These are phyloP conservation scores for Podospora bellae-mahoneyi DNA, from an alignment of 495 filamentous ascomycete species.

Conservation along the genomic window DNA sequence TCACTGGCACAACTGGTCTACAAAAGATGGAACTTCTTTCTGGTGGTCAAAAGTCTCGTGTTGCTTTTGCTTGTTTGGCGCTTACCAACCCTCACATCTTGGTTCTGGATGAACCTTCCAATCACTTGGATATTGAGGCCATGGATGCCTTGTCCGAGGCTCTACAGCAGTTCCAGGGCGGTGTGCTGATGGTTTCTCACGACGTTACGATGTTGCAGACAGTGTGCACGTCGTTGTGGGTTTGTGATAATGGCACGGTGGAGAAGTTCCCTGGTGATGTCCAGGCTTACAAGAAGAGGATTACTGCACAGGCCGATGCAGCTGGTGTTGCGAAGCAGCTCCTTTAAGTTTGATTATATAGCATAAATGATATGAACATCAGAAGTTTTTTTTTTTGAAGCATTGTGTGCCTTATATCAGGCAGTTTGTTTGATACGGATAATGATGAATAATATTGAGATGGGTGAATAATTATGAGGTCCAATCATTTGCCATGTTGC, in stretches of 20 bases:
- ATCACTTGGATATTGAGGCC: constrained; percentile 98
- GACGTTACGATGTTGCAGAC: constrained; percentile 96
- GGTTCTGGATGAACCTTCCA: constrained; percentile 96
- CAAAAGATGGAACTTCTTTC: constrained; percentile 95
- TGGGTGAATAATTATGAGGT: background rate
- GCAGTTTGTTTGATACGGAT: background rate
- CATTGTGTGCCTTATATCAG: background rate
- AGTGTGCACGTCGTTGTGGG: constrained; percentile 92
- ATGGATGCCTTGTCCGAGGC: constrained; percentile 93
- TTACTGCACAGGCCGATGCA: constrained; percentile 82
- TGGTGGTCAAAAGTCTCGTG: constrained; percentile 96
- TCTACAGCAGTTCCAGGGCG: constrained; percentile 81
- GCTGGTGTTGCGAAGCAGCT: constrained; percentile 72
- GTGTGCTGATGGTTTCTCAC: constrained; percentile 97
- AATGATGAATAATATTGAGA: constrained; percentile 1
- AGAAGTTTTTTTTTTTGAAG: background rate
- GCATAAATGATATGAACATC: background rate
- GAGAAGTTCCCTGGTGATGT: constrained; percentile 95
- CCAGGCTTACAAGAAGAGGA: constrained; percentile 96
- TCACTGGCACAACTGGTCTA: constrained; percentile 94
- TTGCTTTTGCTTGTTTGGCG: constrained; percentile 92
- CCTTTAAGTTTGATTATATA: constrained; percentile 24
- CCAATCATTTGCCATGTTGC: background rate
- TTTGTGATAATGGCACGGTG: constrained; percentile 93
- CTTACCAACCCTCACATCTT: constrained; percentile 93